A percentile compares a stretch with the other conserved stretches of the same genome.
Evolutionary conservation across 371 early-diverging fungal genomes (phyloP).

Genomic region (Nematocida major): DNA sequence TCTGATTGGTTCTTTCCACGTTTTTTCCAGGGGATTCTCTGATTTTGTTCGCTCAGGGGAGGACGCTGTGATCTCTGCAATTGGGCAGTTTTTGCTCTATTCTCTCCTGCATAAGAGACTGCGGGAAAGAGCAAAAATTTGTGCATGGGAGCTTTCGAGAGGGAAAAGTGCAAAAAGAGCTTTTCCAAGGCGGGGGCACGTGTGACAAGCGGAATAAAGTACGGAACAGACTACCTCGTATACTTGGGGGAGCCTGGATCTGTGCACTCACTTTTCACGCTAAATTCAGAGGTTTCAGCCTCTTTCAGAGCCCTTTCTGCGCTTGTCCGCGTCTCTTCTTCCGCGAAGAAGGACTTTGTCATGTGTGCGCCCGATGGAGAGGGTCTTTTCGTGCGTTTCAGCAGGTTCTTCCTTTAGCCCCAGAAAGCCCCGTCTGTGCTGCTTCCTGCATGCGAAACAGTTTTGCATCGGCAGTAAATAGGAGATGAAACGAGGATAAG

Average conservation of each 20-base stretch:
- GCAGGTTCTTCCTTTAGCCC: conserved; percentile 9
- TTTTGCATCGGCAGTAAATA: background rate
- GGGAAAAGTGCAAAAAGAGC: background rate
- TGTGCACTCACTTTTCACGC: conserved; percentile 39
- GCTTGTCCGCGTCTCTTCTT: conserved; percentile 41
- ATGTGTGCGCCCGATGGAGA: background rate
- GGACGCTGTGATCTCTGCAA: no score
- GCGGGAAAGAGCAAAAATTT: no score
- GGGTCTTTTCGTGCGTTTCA: conserved; percentile 6
- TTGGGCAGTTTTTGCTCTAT: no score
- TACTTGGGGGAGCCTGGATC: conserved; percentile 15
- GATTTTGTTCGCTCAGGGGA: no score
- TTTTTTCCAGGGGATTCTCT: no score
- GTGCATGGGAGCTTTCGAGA: no score
- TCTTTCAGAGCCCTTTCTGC: conserved; percentile 17
- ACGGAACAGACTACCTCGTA: conserved; percentile 38
- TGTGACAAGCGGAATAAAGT: conserved; percentile 30
- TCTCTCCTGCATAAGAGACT: no score
- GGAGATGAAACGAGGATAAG: conserved; percentile 28
- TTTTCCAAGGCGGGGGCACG: background rate
- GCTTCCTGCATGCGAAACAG: background rate
- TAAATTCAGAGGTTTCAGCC: background rate
- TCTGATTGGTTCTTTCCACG: no score
- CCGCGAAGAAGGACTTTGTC: conserved; percentile 44
- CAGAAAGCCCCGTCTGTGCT: background rate